phyloP scores from a whole-genome alignment of 2,329 filamentous ascomycete species.

The Cladophialophora chaetospira region DNA sequence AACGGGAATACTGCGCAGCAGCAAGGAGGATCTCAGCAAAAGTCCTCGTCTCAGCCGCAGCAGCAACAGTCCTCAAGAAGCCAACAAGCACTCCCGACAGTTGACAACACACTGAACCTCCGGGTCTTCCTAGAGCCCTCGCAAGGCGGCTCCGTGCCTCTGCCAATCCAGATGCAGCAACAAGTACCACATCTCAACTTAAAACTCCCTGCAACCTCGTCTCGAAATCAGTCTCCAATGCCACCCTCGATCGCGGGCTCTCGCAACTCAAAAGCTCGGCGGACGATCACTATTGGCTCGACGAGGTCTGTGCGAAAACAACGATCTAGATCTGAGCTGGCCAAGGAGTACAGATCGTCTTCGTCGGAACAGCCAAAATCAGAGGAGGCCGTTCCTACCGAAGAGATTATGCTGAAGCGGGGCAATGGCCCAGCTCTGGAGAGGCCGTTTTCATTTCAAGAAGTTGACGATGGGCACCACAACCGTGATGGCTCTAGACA shows the following conservation, averaged over 20 bases:
- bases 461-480: not conserved
- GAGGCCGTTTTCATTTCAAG: constrained; percentile 3
- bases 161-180: not conserved
- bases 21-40: not conserved
- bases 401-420: not conserved
- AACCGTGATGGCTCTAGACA: no score
- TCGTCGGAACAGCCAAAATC: not conserved
- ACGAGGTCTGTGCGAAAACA: constrained; percentile 17
- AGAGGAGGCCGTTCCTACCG: not conserved
- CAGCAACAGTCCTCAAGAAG: not conserved
- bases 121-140: constrained; percentile 17
- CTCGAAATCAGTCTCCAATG: not conserved
- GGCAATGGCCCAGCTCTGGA: not conserved
- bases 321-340: constrained; percentile 13
- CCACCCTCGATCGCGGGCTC: constrained; percentile 6
- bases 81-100: constrained; percentile 4
- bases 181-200: constrained; percentile 10
- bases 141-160: constrained; percentile 4
- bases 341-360: constrained; percentile 13
- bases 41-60: not conserved
- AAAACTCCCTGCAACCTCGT: not conserved
- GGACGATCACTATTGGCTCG: constrained; percentile 19
- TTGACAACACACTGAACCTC: constrained; percentile 20
- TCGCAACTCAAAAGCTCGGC: constrained; percentile 1
- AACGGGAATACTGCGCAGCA: not conserved